phyloP scores from a whole-genome alignment of 2,329 filamentous ascomycete genomes.

The Aphanoascus verrucosus region DNA sequence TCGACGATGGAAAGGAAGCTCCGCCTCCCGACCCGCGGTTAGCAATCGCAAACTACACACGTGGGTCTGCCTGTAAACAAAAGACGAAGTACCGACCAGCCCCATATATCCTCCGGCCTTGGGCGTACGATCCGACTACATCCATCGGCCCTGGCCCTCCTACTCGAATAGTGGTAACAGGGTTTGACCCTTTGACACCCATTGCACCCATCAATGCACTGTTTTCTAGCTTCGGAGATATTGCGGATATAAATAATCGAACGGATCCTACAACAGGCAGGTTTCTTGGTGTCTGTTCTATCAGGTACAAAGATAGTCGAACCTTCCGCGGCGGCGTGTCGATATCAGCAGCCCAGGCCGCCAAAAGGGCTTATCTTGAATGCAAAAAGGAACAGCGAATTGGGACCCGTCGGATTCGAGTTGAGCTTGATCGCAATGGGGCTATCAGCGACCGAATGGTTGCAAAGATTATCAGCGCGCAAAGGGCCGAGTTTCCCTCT shows the following conservation, averaged over 20 bases:
- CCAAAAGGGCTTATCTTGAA: conserved; percentile 62
- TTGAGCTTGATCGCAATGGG: conserved; percentile 83
- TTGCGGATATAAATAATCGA: conserved; percentile 83
- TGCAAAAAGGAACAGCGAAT: conserved; percentile 70
- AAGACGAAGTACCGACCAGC: conserved; percentile 59
- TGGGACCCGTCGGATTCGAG: conserved; percentile 63
- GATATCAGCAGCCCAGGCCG: conserved; percentile 65
- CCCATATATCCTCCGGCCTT: conserved; percentile 71
- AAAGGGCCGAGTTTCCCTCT: conserved; percentile 33
- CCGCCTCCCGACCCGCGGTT: conserved; percentile 74
- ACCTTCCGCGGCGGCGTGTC: conserved; percentile 42
- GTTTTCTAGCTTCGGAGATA: conserved; percentile 74
- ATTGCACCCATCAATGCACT: conserved; percentile 65
- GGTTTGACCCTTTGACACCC: conserved; percentile 83
- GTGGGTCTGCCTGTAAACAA: conserved; percentile 54
- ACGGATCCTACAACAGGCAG: conserved; percentile 91
- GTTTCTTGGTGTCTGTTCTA: conserved; percentile 84
- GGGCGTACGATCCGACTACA: conserved; percentile 67
- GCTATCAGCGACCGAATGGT: conserved; percentile 69
- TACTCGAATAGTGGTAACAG: conserved; percentile 82
- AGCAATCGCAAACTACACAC: conserved; percentile 51
- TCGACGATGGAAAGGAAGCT: conserved; percentile 49
- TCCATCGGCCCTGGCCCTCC: conserved; percentile 84
- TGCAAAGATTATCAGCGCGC: conserved; percentile 59
- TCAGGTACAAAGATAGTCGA: conserved; percentile 69